Evolutionary conservation across 2,329 filamentous ascomycete genomes (phyloP).

Genomic region (Botrytis aclada): DNA sequence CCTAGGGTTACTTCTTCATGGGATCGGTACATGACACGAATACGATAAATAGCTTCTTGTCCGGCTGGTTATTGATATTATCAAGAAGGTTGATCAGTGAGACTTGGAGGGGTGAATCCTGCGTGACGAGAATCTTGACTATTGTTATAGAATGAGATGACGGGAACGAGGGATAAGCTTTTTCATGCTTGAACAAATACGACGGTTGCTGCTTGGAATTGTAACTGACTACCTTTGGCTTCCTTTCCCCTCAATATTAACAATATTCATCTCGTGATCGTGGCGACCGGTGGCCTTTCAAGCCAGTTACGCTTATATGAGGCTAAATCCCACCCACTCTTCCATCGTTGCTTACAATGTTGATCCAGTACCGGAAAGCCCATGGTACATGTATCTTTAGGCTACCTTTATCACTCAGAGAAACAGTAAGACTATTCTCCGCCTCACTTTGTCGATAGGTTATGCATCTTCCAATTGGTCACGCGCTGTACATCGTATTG

Average conservation of each 20-base stretch:
- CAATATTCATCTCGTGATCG: no score
- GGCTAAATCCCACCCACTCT: neutral
- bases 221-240: no score
- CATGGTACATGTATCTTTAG: neutral
- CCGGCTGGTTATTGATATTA: no score
- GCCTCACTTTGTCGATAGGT: neutral
- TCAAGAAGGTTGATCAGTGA: neutral
- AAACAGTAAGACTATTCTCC: neutral
- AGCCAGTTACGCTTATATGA: neutral
- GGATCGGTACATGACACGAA: neutral
- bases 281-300: no score
- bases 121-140: neutral
- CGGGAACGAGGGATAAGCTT: no score
- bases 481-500: neutral
- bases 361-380: neutral
- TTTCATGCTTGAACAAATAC: no score
- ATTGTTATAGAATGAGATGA: no score
- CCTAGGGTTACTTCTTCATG: neutral
- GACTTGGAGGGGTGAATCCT: neutral
- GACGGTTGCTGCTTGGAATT: no score
- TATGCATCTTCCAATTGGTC: neutral
- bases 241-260: no score
- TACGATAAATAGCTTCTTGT: neutral
- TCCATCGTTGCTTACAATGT: neutral
- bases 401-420: rapidly evolving